phyloP scores from a whole-genome alignment of 768 basidiomycete species.

The Serpula lacrymans region DNA sequence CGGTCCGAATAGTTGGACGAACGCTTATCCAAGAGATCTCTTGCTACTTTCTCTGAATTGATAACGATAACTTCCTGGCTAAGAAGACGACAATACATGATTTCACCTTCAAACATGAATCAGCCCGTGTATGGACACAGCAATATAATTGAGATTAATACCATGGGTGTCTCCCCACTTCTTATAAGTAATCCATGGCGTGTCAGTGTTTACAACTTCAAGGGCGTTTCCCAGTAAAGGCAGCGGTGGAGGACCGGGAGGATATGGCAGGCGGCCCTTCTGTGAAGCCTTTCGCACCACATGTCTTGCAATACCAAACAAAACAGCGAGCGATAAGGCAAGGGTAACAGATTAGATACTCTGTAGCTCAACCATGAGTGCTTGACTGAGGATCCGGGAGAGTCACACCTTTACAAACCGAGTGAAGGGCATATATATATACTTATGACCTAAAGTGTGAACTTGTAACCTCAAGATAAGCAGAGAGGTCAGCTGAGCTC shows the following conservation, averaged over 20 bases:
- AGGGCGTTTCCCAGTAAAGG: slow-evolving; percentile 17
- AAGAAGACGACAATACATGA: slow-evolving; percentile 48
- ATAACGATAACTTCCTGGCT: slow-evolving; percentile 43
- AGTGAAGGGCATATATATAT: too few relatives aligned
- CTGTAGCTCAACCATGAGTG: too few relatives aligned
- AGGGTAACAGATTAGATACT: too few relatives aligned
- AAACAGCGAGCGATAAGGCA: too few relatives aligned
- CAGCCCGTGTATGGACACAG: not conserved
- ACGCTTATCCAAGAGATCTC: slow-evolving; percentile 46
- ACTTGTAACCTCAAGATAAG: too few relatives aligned
- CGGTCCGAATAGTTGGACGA: slow-evolving; percentile 50
- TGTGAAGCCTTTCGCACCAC: too few relatives aligned
- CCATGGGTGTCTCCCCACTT: slow-evolving; percentile 16
- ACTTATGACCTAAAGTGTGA: too few relatives aligned
- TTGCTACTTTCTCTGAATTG: slow-evolving; percentile 38
- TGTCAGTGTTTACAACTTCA: slow-evolving; percentile 10
- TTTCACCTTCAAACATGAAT: slow-evolving; percentile 28
- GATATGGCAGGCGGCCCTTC: too few relatives aligned
- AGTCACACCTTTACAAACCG: too few relatives aligned
- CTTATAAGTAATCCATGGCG: slow-evolving; percentile 15
- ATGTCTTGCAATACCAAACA: too few relatives aligned
- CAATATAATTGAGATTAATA: slow-evolving; percentile 1
- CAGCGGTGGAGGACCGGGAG: slow-evolving; percentile 17
- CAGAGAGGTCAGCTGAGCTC: too few relatives aligned
- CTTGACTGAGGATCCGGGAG: too few relatives aligned